Evolutionary conservation across 1,284 basidiomycete species (phyloP).

Genomic region (Wallemia mellicola): DNA sequence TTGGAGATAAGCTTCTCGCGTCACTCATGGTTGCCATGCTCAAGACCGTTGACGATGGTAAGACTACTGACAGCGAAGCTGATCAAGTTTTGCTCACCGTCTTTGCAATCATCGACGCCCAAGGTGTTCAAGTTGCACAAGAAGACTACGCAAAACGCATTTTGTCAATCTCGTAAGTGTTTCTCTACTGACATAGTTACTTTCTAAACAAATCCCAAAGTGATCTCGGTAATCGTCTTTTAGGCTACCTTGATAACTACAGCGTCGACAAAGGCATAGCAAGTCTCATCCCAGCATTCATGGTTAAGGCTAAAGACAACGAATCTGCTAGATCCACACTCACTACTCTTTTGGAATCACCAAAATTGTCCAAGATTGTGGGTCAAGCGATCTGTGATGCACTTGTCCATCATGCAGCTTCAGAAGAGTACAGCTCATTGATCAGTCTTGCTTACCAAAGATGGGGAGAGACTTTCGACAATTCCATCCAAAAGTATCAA

Average conservation of each 20-base stretch:
- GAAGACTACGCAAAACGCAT: slow-evolving; percentile 21
- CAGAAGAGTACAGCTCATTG: not conserved
- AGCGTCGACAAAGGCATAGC: not conserved
- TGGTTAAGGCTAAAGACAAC: slow-evolving; percentile 2
- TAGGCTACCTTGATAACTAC: slow-evolving; percentile 1
- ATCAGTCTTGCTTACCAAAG: not conserved
- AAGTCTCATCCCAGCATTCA: not conserved
- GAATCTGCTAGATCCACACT: slow-evolving; percentile 4
- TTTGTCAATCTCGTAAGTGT: slow-evolving; percentile 17
- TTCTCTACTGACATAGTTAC: not conserved
- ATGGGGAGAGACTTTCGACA: not conserved
- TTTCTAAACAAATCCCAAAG: not conserved
- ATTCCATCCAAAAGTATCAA: not conserved
- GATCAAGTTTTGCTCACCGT: slow-evolving; percentile 28
- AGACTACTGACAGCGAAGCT: slow-evolving; percentile 16
- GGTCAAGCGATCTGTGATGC: not conserved
- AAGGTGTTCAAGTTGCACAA: slow-evolving; percentile 18
- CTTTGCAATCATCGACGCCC: slow-evolving; percentile 28
- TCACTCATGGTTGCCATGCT: slow-evolving; percentile 27
- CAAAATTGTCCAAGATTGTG: not conserved
- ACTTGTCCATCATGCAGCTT: not conserved
- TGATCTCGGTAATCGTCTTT: slow-evolving; percentile 3
- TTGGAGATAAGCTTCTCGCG: slow-evolving; percentile 27
- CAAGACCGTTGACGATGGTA: slow-evolving; percentile 18
- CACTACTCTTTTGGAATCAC: slow-evolving; percentile 2